Conservation (phyloP, 75 land plant genomes). For the Chamaecyparis obtusa region DNA sequence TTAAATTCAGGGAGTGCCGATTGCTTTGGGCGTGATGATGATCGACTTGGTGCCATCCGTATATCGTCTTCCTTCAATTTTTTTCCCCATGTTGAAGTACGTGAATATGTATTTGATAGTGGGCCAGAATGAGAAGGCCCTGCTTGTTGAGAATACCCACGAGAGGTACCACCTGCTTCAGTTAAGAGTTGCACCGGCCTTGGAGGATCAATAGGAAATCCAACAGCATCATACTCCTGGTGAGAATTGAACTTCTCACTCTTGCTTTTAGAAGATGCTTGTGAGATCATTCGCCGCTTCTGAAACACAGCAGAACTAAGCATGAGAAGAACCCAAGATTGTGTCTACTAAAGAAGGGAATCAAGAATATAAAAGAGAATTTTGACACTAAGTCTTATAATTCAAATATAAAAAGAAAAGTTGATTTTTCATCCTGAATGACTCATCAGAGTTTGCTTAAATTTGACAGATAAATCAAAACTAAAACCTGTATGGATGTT, state of each 20-base stretch:
- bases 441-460: neutral
- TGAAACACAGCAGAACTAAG: slow-evolving; percentile 17
- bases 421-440: neutral
- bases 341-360: neutral
- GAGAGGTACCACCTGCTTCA: slow-evolving; percentile 25
- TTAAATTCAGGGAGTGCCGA: slow-evolving; percentile 25
- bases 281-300: slow-evolving; percentile 55
- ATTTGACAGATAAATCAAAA: neutral
- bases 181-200: slow-evolving; percentile 29
- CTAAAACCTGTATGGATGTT: slow-evolving; percentile 57
- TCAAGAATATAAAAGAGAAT: neutral
- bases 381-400: neutral
- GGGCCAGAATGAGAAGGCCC: slow-evolving; percentile 73
- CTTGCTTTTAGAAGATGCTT: slow-evolving; percentile 49
- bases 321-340: neutral
- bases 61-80: slow-evolving; percentile 52
- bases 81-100: slow-evolving; percentile 62
- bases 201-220: slow-evolving; percentile 84
- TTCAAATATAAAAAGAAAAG: neutral
- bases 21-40: slow-evolving; percentile 23
- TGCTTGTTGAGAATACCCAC: slow-evolving; percentile 31
- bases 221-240: slow-evolving; percentile 73
- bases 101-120: slow-evolving; percentile 32
- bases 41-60: slow-evolving; percentile 39
- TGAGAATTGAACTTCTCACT: slow-evolving; percentile 75